phyloP scores from a whole-genome alignment of 805 yeast genomes.

The Hanseniaspora vineae region DNA sequence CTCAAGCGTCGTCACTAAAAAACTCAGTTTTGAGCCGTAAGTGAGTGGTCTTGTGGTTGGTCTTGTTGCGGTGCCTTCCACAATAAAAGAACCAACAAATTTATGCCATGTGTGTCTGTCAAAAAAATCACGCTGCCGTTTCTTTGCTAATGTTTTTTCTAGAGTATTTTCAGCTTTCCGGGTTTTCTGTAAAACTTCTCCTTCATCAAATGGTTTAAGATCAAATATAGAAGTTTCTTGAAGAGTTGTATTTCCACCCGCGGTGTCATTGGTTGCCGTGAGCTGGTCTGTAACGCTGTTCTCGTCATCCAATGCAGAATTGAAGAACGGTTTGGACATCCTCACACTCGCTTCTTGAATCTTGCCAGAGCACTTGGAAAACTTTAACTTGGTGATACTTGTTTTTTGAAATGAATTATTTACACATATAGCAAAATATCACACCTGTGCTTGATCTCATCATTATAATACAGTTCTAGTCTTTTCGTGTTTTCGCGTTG shows the following conservation, averaged over 20 bases:
- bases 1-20: not conserved
- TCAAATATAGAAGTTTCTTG: not conserved
- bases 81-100: constrained; percentile 47
- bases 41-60: constrained; percentile 36
- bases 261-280: not conserved
- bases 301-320: not conserved
- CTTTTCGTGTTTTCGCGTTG: not conserved
- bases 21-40: constrained; percentile 1
- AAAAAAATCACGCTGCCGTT: not conserved
- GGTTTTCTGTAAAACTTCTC: not conserved
- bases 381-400: too few species aligned
- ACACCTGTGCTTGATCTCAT: too few species aligned
- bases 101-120: constrained; percentile 23
- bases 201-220: not conserved
- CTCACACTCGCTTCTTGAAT: not conserved
- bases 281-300: not conserved
- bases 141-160: not conserved
- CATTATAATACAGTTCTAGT: not conserved
- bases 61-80: constrained; percentile 62
- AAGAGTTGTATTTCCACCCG: not conserved
- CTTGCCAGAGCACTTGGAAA: too few species aligned
- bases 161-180: not conserved
- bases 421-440: too few species aligned
- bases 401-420: too few species aligned
- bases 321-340: not conserved